These are phyloP conservation scores for Fusarium praegraminearum DNA, from an alignment of 2,329 filamentous ascomycete species.

Conservation along the genomic window DNA sequence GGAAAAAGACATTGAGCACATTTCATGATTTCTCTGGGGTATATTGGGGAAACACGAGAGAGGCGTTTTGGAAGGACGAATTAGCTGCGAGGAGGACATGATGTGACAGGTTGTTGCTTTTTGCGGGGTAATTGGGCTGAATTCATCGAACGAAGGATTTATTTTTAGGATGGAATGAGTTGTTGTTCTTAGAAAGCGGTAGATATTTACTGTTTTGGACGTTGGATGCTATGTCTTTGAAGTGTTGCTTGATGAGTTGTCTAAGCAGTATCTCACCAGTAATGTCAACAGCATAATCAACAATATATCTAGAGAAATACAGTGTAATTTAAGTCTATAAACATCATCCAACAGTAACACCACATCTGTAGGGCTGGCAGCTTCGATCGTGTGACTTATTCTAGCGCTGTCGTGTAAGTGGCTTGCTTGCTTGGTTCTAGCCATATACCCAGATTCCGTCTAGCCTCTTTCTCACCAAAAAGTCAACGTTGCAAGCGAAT, in stretches of 20 bases:
- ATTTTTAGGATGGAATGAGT: conserved; percentile 26
- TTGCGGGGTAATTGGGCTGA: conserved; percentile 31
- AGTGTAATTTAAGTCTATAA: neutral
- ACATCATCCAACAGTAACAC: neutral
- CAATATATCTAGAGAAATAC: no score
- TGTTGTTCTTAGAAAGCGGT: neutral
- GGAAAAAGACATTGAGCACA: no score
- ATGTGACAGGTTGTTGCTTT: conserved; percentile 4
- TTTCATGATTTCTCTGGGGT: neutral
- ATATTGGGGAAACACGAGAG: conserved; percentile 28
- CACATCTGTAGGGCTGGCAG: conserved; percentile 30
- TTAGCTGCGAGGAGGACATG: conserved; percentile 7
- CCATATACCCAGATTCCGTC: neutral
- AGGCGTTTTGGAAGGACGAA: conserved; percentile 29
- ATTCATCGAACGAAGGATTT: conserved; percentile 9
- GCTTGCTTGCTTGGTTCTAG: conserved; percentile 3
- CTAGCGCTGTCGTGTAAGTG: conserved; percentile 25
- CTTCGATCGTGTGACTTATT: conserved; percentile 32
- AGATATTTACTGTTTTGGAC: neutral
- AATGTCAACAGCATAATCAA: neutral
- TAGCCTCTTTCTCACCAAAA: conserved; percentile 9
- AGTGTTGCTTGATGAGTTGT: neutral
- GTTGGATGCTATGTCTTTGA: neutral
- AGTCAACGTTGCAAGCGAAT: conserved; percentile 23
- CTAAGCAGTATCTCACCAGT: neutral